Evolutionary conservation across 2,329 filamentous ascomycete genomes (phyloP), one percentile per base, ranked within the genome.

Genomic region (Aspergillus sp.): DNA sequence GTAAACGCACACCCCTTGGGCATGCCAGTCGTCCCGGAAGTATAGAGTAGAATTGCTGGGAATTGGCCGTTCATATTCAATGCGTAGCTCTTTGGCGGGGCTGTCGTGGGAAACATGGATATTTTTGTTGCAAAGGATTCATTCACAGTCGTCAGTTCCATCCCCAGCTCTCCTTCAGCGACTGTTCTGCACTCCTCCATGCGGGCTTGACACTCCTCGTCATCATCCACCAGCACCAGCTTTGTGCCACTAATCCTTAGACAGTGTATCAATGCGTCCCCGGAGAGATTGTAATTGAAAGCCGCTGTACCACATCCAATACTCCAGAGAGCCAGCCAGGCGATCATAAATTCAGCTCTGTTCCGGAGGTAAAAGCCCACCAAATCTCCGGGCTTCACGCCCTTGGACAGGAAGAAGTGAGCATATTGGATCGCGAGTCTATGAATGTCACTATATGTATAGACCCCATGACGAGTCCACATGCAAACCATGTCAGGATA

Each of bases 1-100:
- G 78, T 78, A 52, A 86, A 81, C 0, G 75, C 62, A 52, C 82
- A 84, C 1, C 81, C 86, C 62, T 90, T 90, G 8, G 86, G 85
- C 51, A 87, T 64, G 2, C 86, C 86, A 0, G 86, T 90, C 1
- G 86, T 90, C 31, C 86, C 86, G 49, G 82, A 83, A 1, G 86
- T 90, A 61, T 88, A 90, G 53, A 90, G 81, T 26, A 90, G 62
- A 28, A 76, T 79, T 51, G 81, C 73, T 0, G 85, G 80, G 51
- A 74, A 81, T 10, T 68, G 64, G 0, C 70, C 72, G 37, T 69
- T 68, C 1, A 85, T 70, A 4, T 65, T 67, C 5, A 69, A 68
- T 35, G 83, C 74, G 44, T 81, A 72, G 28, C 74, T 68, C 49
- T 85, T 76, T 1, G 71, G 73, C 0, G 81, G 79, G 39, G 77